phyloP scores from a whole-genome alignment of 495 filamentous ascomycete genomes.

The Penicillium lividum region DNA sequence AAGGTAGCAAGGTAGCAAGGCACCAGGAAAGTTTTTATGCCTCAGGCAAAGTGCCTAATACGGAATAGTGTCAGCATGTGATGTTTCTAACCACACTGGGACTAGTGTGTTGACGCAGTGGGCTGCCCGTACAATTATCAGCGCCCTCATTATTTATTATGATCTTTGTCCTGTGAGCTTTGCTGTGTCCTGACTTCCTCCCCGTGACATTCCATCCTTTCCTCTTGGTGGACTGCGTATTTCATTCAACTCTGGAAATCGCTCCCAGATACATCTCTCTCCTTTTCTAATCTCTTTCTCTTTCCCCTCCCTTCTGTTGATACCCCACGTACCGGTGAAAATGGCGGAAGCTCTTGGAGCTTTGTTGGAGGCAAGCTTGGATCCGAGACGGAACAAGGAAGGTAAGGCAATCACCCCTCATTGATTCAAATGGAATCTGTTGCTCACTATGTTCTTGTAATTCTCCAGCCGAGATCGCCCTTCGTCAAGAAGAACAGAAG shows the following conservation, averaged over 20 bases:
- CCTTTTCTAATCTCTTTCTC: conserved; percentile 2
- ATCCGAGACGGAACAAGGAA: conserved; percentile 82
- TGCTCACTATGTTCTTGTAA: conserved; percentile 18
- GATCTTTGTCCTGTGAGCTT: conserved; percentile 22
- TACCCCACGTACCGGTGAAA: conserved; percentile 41
- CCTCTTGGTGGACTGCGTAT: conserved; percentile 3
- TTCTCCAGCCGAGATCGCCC: conserved; percentile 70
- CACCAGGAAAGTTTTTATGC: not conserved
- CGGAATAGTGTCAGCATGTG: conserved; percentile 23
- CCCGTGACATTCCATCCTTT: conserved; percentile 12
- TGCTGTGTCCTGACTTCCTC: conserved; percentile 12
- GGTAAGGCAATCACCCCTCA: conserved; percentile 52
- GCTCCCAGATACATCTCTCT: conserved; percentile 5
- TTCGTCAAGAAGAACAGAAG: conserved; percentile 74
- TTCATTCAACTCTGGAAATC: not conserved
- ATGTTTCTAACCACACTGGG: conserved; percentile 18
- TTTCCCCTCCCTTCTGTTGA: conserved; percentile 24
- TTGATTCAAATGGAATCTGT: not conserved
- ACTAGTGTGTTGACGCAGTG: conserved; percentile 29
- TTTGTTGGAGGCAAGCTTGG: conserved; percentile 82
- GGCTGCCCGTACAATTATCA: conserved; percentile 29
- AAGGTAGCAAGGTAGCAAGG: not conserved
- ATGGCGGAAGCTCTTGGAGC: conserved; percentile 76
- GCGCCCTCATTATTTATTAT: conserved; percentile 29
- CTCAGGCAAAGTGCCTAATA: not conserved